A percentile compares a stretch with the other conserved stretches of the same genome.
These are phyloP conservation scores for Fistulifera pelliculosa DNA, from an alignment of 108 stramenopile genomes.

Conservation along the genomic window DNA sequence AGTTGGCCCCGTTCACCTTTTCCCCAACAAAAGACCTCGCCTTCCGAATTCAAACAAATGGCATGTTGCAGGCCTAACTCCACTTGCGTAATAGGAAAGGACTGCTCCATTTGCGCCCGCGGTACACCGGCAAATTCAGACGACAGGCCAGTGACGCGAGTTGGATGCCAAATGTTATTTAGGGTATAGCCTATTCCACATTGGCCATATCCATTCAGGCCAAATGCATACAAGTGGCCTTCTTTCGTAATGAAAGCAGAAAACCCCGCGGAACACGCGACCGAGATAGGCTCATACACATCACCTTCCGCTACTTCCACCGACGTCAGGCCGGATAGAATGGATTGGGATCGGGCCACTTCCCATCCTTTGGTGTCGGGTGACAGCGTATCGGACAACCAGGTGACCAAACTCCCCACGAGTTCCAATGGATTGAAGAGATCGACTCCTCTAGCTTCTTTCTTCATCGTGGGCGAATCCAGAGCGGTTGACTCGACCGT, in stretches of 20 bases:
- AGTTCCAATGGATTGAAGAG: slow-evolving; percentile 3
- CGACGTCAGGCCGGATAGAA: slow-evolving; percentile 21
- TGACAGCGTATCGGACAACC: neutral
- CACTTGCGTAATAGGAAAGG: slow-evolving; percentile 51
- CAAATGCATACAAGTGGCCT: slow-evolving; percentile 56
- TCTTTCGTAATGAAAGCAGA: slow-evolving; percentile 55
- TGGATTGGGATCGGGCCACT: slow-evolving; percentile 17
- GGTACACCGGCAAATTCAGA: neutral
- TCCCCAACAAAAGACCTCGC: slow-evolving; percentile 78
- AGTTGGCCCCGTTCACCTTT: slow-evolving; percentile 83
- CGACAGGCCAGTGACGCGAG: slow-evolving; percentile 18
- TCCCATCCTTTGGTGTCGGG: slow-evolving; percentile 9
- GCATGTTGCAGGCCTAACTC: slow-evolving; percentile 85
- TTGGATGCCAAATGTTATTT: slow-evolving; percentile 76
- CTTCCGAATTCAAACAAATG: slow-evolving; percentile 58
- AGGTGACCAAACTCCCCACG: slow-evolving; percentile 6
- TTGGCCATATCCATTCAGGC: slow-evolving; percentile 73
- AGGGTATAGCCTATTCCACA: slow-evolving; percentile 52
- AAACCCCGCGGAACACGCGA: slow-evolving; percentile 46
- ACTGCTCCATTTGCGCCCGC: neutral
- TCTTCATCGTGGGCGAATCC: slow-evolving; percentile 1
- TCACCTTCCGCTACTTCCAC: slow-evolving; percentile 14
- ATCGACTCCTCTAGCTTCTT: slow-evolving; percentile 5
- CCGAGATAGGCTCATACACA: neutral
- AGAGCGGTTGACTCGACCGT: neutral